Evolutionary conservation across 176 grass and related monocot species (phyloP).

Genomic region (Avena sativa): DNA sequence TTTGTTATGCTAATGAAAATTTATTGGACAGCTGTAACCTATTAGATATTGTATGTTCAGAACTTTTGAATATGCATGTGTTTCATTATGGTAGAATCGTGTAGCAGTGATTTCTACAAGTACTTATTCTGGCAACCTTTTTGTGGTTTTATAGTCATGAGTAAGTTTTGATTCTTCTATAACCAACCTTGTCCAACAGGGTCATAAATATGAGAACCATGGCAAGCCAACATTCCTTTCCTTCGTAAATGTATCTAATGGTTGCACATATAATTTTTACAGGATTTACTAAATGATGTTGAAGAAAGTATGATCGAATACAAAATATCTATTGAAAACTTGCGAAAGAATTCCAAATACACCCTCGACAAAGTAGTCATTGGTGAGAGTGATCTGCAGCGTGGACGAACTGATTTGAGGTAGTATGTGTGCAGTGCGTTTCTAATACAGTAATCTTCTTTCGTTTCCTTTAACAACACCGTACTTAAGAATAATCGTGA

Average conservation of each 20-base stretch:
- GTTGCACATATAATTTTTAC: not conserved
- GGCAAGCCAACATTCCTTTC: not conserved
- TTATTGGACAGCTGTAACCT: conserved; percentile 20
- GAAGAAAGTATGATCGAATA: conserved; percentile 78
- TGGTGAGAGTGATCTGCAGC: conserved; percentile 86
- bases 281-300: conserved; percentile 83
- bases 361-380: conserved; percentile 71
- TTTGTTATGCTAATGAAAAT: not conserved
- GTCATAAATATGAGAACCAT: conserved; percentile 2
- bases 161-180: not conserved
- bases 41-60: conserved; percentile 4
- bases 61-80: not conserved
- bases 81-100: not conserved
- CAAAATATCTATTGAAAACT: conserved; percentile 58
- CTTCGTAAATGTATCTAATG: conserved; percentile 13
- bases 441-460: not conserved
- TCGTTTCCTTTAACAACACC: conserved; percentile 16
- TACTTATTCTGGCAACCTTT: not conserved
- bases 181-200: conserved; percentile 10
- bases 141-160: conserved; percentile 1
- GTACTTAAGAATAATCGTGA: not conserved
- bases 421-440: conserved; percentile 12
- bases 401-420: conserved; percentile 79
- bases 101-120: not conserved
- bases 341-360: conserved; percentile 84